These are phyloP conservation scores for Punctularia strigosozonata DNA, from an alignment of 768 basidiomycete genomes.

Conservation along the genomic window DNA sequence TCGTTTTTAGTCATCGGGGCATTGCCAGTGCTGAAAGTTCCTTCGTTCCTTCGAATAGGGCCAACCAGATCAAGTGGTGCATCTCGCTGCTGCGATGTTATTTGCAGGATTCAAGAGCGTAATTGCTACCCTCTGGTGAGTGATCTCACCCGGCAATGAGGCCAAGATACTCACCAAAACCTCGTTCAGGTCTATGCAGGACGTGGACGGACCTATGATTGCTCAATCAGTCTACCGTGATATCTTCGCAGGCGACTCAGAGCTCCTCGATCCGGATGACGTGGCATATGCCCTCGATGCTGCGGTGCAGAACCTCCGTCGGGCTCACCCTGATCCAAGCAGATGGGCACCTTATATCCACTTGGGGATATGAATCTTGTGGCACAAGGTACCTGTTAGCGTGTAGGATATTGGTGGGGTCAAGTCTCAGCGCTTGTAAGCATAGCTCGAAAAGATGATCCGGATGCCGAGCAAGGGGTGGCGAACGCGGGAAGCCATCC, in stretches of 20 bases:
- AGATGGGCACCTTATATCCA: not conserved
- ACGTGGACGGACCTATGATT: not conserved
- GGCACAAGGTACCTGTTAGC: no score
- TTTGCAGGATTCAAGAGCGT: constrained; percentile 3
- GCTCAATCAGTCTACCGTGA: not conserved
- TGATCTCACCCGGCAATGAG: no score
- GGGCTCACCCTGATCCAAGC: not conserved
- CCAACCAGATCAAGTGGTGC: constrained; percentile 5
- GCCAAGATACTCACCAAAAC: no score
- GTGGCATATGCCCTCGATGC: not conserved
- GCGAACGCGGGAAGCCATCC: no score
- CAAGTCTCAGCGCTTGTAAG: no score
- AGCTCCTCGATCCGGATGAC: not conserved
- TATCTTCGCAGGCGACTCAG: not conserved
- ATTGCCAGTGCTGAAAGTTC: no score
- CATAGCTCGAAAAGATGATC: no score
- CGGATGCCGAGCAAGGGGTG: no score
- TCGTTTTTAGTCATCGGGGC: no score
- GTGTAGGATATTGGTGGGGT: no score
- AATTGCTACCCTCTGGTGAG: constrained; percentile 6
- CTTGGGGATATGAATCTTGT: no score
- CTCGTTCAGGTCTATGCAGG: not conserved
- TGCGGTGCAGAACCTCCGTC: not conserved
- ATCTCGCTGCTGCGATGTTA: constrained; percentile 6
- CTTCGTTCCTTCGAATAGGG: no score